Base-by-base conservation (phyloP, 305 asterid species). In the Solanum hybrid region DNA sequence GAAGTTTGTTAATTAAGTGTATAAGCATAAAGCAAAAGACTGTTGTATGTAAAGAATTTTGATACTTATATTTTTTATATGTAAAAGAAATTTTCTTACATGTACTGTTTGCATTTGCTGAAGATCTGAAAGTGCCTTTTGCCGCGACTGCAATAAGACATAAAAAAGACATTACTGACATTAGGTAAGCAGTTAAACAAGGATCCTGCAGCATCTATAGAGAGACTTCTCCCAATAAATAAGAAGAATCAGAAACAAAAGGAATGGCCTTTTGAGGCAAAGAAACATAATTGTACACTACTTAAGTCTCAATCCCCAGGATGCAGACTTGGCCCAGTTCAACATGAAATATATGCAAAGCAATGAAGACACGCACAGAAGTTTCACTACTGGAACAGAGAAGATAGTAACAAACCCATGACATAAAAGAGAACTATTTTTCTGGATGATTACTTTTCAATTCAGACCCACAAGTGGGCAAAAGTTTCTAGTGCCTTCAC, bases 51-150 rank as follows among this genome's bases (percentile, higher is more conserved):
- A 61, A 81, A 57, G 85, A 88, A 17, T 78, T 78, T 77, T 29
- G n/a, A 86, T 79, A 57, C 70, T 20, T 20, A 20, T 1, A 57
- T 88, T 26, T 51, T 96, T 93, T 82, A 80, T 24, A 86, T 51
- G 79, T 83, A 80, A 68, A 77, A 34, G 86, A 87, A 88, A 81
- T 78, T 87, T 29, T 75, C 98, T 93, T 96, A 97, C 99, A 92
- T 95, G 95, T 90, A 96, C 96, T 90, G 95, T 94, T 95, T 97
- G 98, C 98, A 95, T 96, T 93, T 95, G 97, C 89, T 96, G 97
- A 79, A 97, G 93, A 91, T 97, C 98, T 88, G 98, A 98, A 79
- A 97, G 90, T 34, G 99, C 99, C 89, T 98, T 96, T 93, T 95
- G 98, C 96, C 99, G 96, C 57, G 99, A 97, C 99, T 96, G 99